These are phyloP conservation scores for Erucastrum elatum DNA, from an alignment of 345 rosid genomes.

Conservation along the genomic window DNA sequence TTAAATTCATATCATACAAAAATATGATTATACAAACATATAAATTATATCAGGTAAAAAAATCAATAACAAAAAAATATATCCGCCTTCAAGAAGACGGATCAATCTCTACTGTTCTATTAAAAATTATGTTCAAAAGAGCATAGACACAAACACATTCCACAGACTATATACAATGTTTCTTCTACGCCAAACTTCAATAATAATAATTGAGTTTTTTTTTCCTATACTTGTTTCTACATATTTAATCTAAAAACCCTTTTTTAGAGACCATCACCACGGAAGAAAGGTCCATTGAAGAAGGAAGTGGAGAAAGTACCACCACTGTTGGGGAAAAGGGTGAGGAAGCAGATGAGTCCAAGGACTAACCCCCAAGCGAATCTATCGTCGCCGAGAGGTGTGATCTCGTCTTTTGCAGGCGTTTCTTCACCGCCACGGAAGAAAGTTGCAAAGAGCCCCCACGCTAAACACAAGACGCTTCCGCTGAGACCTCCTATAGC, in stretches of 20 bases:
- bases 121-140: conserved; percentile 55
- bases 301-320: conserved; percentile 86
- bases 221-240: conserved; percentile 18
- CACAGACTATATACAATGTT: neutral
- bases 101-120: conserved; percentile 28
- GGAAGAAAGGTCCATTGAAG: conserved; percentile 73
- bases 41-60: no score
- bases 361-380: conserved; percentile 83
- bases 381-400: conserved; percentile 66
- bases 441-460: conserved; percentile 93
- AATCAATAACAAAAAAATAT: no score
- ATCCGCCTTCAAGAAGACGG: no score
- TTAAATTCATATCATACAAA: no score
- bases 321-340: conserved; percentile 87
- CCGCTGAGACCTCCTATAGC: conserved; percentile 84
- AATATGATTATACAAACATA: no score
- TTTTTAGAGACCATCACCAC: conserved; percentile 53
- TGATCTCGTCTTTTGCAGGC: conserved; percentile 88
- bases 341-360: conserved; percentile 85
- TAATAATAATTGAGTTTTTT: conserved; percentile 1
- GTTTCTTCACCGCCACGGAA: conserved; percentile 89
- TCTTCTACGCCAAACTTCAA: neutral
- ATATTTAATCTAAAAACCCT: neutral
- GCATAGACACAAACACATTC: conserved; percentile 28
- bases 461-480: conserved; percentile 81